These are phyloP conservation scores for Secale cereale DNA, from an alignment of 176 grass and related monocot species.

Conservation along the genomic window DNA sequence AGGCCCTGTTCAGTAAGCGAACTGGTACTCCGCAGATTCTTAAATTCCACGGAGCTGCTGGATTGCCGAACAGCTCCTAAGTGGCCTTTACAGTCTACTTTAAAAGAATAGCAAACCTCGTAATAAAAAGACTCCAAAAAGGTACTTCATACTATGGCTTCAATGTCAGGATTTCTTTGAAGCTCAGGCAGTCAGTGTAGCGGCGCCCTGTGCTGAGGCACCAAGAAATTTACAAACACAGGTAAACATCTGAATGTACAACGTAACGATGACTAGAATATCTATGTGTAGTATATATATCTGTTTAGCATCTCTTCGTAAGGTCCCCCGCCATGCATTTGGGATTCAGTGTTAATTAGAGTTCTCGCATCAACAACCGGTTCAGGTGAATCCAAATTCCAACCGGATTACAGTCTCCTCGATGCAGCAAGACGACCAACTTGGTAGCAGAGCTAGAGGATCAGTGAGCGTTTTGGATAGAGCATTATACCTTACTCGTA, in stretches of 20 bases:
- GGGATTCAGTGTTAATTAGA: neutral
- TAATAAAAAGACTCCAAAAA: constrained; percentile 7
- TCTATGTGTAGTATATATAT: neutral
- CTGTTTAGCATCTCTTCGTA: neutral
- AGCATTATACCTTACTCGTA: constrained; percentile 33
- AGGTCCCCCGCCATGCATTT: neutral
- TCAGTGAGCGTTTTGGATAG: neutral
- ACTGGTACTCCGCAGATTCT: too few relatives aligned
- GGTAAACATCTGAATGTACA: constrained; percentile 30
- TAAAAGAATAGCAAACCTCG: neutral
- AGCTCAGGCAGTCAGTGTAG: neutral
- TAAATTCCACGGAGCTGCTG: too few relatives aligned
- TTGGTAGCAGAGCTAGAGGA: neutral
- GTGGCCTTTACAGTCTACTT: neutral
- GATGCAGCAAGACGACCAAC: neutral
- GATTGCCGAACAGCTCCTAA: too few relatives aligned
- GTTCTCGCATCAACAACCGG: neutral
- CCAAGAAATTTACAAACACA: constrained; percentile 10
- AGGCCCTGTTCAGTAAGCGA: too few relatives aligned
- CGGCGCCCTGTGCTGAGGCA: neutral
- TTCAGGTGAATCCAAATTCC: neutral
- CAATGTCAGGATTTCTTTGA: neutral
- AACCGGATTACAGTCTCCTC: neutral
- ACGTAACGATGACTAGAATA: neutral
- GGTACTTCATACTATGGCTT: neutral